Percentiles rank a stretch among this genome's conserved stretches.
Conservation (phyloP, 2,329 filamentous ascomycete species). For the Pseudovirgaria hyperparasitica region DNA sequence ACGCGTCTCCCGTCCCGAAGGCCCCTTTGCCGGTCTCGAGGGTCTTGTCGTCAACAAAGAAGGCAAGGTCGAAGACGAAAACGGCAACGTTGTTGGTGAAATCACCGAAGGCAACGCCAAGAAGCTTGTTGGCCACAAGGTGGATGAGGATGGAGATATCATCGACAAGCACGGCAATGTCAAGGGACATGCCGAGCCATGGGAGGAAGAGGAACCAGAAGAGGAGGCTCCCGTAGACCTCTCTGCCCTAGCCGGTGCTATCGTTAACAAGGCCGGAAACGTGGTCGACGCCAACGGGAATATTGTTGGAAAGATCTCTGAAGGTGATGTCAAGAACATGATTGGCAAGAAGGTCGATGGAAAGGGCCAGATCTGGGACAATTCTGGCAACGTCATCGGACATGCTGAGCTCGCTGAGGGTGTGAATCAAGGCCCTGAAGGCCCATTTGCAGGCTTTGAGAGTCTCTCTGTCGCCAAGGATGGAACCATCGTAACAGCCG, state of each 20-base stretch:
- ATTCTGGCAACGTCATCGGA: conserved; percentile 48
- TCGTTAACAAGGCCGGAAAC: conserved; percentile 51
- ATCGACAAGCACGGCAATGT: conserved; percentile 60
- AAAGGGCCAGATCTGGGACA: conserved; percentile 51
- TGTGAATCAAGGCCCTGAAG: conserved; percentile 36
- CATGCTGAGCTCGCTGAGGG: conserved; percentile 44
- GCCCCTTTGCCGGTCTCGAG: conserved; percentile 54
- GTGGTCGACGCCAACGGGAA: conserved; percentile 47
- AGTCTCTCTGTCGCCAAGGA: conserved; percentile 44
- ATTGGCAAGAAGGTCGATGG: conserved; percentile 50
- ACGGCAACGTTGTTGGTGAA: conserved; percentile 65
- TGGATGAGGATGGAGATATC: conserved; percentile 75
- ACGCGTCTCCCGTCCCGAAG: conserved; percentile 45
- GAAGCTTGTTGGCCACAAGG: conserved; percentile 56
- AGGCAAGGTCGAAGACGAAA: conserved; percentile 60
- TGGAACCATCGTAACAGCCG: conserved; percentile 37
- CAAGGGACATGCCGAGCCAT: conserved; percentile 47
- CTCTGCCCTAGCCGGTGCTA: conserved; percentile 48
- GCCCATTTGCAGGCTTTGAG: conserved; percentile 48
- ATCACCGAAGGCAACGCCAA: conserved; percentile 60
- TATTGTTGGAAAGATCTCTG: conserved; percentile 44
- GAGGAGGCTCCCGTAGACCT: conserved; percentile 40
- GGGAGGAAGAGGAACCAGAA: conserved; percentile 35
- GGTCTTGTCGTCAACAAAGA: conserved; percentile 56
- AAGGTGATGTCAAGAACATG: conserved; percentile 43